Evolutionary conservation across 2,329 filamentous ascomycete genomes (phyloP).

Genomic region (Fusarium armeniacum): DNA sequence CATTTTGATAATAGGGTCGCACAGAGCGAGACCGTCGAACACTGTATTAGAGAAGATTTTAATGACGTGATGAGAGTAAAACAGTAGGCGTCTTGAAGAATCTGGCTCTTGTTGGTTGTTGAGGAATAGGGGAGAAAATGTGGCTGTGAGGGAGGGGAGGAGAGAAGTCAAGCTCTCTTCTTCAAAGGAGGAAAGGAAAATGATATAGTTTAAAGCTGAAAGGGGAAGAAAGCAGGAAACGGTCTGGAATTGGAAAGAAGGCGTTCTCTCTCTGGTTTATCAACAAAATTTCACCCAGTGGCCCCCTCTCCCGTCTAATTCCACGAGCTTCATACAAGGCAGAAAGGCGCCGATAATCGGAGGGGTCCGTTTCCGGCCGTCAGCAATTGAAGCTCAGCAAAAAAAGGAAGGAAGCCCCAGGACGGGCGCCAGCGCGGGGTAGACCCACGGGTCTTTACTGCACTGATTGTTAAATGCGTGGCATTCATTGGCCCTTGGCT

Average conservation of each 20-base stretch:
- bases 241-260: conserved; percentile 32
- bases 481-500: conserved; percentile 43
- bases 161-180: conserved; percentile 6
- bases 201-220: not conserved
- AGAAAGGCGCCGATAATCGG: conserved; percentile 51
- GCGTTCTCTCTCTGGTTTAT: conserved; percentile 46
- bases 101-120: conserved; percentile 2
- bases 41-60: conserved; percentile 1
- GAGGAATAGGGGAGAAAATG: conserved; percentile 6
- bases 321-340: conserved; percentile 47
- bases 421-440: conserved; percentile 49
- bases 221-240: conserved; percentile 17
- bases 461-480: conserved; percentile 51
- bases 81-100: conserved; percentile 15
- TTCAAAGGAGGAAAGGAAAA: not conserved
- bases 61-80: not conserved
- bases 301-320: conserved; percentile 36
- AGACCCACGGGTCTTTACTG: conserved; percentile 44
- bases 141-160: conserved; percentile 11
- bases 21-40: not conserved
- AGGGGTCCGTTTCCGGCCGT: conserved; percentile 43
- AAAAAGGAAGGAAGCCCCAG: conserved; percentile 43
- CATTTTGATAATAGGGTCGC: conserved; percentile 68
- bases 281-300: conserved; percentile 45
- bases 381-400: conserved; percentile 48